Evolutionary conservation across 179 eudicot genomes (phyloP), one percentile per base, ranked within the genome.

Genomic region (Silene coronaria): DNA sequence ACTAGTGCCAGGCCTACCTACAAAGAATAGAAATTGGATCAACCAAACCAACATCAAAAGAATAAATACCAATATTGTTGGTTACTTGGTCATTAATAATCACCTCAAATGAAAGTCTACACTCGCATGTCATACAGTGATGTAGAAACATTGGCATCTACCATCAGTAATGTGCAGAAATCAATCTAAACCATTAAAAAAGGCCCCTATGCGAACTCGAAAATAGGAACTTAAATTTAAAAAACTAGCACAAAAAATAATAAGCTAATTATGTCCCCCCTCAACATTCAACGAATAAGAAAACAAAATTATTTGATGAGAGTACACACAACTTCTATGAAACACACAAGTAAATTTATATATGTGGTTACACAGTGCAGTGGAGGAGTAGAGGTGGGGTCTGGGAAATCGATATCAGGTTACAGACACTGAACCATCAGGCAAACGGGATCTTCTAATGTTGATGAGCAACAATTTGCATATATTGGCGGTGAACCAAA

Each of bases 1-100:
- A 95, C 78, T 80, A 95, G 96, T 57, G 99, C 91, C 87, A 95
- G 77, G 66, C 97, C 97, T 62, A 95, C 97, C 99, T 92, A 74
- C 83, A 61, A 14, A 68, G 57, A 38, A 61, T 21, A 23, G 60
- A 24, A n/a, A 58, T 65, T 48, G 45, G 28, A 21, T 55, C 19
- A 74, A 36, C 16, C 3, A 58, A 55, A 73, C 34, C 23, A 65
- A 67, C 24, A 21, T 27, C 3, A 61, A 38, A 45, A 22, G 19
- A 22, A 28, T 70, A 53, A 6, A 71, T 61, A 77, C 14, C 16
- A 70, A 51, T 63, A 45, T 46, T 28, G 36, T 62, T 70, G 70
- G 60, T 28, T 68, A 58, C 28, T 21, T 68, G 28, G 10, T 16
- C 67, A 57, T 74, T 45, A 36, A 19, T 64, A 58, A 42, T n/a